These are phyloP conservation scores for Candida michaelii DNA, from an alignment of 805 yeast species.

Conservation along the genomic window DNA sequence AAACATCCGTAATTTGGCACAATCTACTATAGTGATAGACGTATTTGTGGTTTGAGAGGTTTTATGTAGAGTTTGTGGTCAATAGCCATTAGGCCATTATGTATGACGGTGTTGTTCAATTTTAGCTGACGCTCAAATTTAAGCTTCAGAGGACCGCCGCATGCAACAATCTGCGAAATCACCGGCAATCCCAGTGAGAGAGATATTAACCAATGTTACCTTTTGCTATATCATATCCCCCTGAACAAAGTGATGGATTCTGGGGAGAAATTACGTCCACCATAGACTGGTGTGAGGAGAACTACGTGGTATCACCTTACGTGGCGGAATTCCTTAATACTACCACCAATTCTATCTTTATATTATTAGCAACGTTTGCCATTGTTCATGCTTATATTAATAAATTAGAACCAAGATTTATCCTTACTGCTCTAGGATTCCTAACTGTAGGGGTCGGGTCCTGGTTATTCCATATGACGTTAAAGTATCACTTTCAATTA, in stretches of 20 bases:
- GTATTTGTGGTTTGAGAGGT: no score
- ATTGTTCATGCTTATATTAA: conserved; percentile 60
- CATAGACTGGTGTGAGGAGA: conserved; percentile 99
- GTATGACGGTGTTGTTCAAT: no score
- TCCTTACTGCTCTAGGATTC: conserved; percentile 75
- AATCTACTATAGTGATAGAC: no score
- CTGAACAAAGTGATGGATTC: conserved; percentile 53
- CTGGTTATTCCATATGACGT: conserved; percentile 96
- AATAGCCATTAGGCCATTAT: no score
- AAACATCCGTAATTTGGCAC: no score
- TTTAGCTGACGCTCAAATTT: no score
- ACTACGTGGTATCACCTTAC: conserved; percentile 81
- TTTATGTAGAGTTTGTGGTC: no score
- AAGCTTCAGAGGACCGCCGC: no score
- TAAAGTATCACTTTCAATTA: conserved; percentile 83
- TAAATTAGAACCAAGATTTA: conserved; percentile 66
- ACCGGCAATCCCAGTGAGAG: conserved; percentile 2
- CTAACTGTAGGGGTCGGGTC: conserved; percentile 89
- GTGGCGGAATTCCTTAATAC: conserved; percentile 92
- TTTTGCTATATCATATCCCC: conserved; percentile 55
- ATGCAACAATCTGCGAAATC: conserved; percentile 9
- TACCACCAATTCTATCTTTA: conserved; percentile 64
- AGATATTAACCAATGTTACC: no score
- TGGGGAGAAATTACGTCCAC: conserved; percentile 91
- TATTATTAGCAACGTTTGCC: conserved; percentile 58